Conservation (phyloP, 108 stramenopile genomes). For the Fragilariopsis cylindrus region DNA sequence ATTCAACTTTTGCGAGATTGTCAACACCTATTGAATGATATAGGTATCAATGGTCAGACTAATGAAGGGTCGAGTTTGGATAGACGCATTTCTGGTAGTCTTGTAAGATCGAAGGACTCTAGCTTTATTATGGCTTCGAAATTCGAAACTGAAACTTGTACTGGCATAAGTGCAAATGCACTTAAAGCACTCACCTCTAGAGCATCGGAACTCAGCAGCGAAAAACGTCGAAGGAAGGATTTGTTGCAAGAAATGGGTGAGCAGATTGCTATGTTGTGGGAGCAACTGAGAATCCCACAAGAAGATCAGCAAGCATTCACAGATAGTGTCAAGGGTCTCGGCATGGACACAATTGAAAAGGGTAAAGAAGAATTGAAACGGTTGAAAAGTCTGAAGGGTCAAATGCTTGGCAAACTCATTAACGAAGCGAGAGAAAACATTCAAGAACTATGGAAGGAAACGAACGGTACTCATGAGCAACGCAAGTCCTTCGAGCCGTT, state of each 20-base stretch:
- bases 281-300: conserved; percentile 79
- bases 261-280: conserved; percentile 87
- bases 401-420: conserved; percentile 88
- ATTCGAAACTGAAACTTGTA: conserved; percentile 68
- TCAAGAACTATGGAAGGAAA: conserved; percentile 83
- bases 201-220: conserved; percentile 71
- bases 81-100: conserved; percentile 55
- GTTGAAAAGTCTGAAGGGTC: conserved; percentile 68
- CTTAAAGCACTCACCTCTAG: conserved; percentile 72
- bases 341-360: conserved; percentile 86
- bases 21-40: conserved; percentile 74
- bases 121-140: conserved; percentile 74
- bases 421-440: conserved; percentile 75
- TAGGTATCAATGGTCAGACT: conserved; percentile 60
- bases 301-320: conserved; percentile 88
- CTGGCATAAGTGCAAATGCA: conserved; percentile 77
- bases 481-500: conserved; percentile 65
- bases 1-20: conserved; percentile 75
- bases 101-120: conserved; percentile 55
- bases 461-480: conserved; percentile 59
- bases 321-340: conserved; percentile 81
- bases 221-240: conserved; percentile 68
- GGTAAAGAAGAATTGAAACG: conserved; percentile 80
- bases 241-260: conserved; percentile 85
- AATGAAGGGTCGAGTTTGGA: conserved; percentile 43